Conservation (phyloP, 495 filamentous ascomycete genomes). For the Achaetomiella virescens region DNA sequence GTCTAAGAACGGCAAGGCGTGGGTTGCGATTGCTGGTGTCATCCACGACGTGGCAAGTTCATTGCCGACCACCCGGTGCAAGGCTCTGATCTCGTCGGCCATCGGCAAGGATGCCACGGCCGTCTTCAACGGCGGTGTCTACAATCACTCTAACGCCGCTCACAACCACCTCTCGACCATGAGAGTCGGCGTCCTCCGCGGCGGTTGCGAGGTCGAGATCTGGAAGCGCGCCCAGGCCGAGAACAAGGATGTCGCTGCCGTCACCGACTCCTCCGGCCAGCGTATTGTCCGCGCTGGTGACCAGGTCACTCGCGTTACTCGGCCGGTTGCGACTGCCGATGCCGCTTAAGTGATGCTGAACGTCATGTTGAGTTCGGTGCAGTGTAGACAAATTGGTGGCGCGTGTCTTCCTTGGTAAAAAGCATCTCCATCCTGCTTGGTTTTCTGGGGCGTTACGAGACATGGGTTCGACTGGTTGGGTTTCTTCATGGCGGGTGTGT, state of each 20-base stretch:
- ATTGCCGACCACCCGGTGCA: conserved; percentile 94
- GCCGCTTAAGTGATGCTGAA: conserved; percentile 50
- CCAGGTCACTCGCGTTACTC: conserved; percentile 78
- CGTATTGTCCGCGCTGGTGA: conserved; percentile 84
- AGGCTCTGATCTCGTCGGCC: conserved; percentile 85
- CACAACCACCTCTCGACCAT: conserved; percentile 97
- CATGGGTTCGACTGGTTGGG: too few relatives aligned
- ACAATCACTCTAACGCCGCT: conserved; percentile 95
- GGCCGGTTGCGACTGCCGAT: conserved; percentile 65
- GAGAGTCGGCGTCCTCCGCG: conserved; percentile 92
- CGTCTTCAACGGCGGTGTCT: conserved; percentile 99
- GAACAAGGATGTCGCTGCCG: conserved; percentile 73
- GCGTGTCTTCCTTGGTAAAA: too few relatives aligned
- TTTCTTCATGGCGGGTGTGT: too few relatives aligned
- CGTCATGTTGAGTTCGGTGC: not conserved
- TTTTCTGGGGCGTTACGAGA: too few relatives aligned
- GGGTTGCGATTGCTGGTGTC: conserved; percentile 86
- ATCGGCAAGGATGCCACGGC: conserved; percentile 97
- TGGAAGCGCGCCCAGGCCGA: conserved; percentile 94
- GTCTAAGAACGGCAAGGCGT: conserved; percentile 72
- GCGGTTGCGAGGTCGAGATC: conserved; percentile 96
- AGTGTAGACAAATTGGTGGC: not conserved
- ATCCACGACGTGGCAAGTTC: conserved; percentile 93
- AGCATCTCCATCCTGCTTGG: too few relatives aligned
- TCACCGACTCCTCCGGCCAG: conserved; percentile 75